Conservation (phyloP, 495 filamentous ascomycete genomes). For the Penicillium flavigenum region DNA sequence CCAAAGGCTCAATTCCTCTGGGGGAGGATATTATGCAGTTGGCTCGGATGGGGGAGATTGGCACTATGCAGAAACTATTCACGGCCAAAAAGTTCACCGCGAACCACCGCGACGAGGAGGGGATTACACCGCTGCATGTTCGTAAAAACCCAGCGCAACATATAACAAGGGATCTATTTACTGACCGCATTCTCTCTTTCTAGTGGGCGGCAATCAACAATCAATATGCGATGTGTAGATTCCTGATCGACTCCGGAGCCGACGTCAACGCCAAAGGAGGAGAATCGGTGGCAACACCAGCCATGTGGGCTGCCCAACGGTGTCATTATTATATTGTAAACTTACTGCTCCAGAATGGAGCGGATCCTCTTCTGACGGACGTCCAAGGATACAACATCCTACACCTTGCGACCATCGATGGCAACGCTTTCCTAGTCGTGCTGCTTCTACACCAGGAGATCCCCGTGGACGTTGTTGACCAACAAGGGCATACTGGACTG, state of each 20-base stretch:
- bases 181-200: slow-evolving; percentile 15
- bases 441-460: slow-evolving; percentile 89
- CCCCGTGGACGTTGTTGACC: slow-evolving; percentile 83
- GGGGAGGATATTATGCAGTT: slow-evolving; percentile 95
- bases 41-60: slow-evolving; percentile 81
- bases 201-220: slow-evolving; percentile 99
- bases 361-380: slow-evolving; percentile 85
- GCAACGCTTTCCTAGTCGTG: slow-evolving; percentile 90
- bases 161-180: neutral
- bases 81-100: slow-evolving; percentile 77
- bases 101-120: slow-evolving; percentile 80
- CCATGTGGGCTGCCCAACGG: slow-evolving; percentile 94
- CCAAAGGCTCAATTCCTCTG: slow-evolving; percentile 51
- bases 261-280: slow-evolving; percentile 93
- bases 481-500: slow-evolving; percentile 83
- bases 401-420: slow-evolving; percentile 94
- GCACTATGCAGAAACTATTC: slow-evolving; percentile 83
- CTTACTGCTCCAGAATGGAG: slow-evolving; percentile 80
- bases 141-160: slow-evolving; percentile 24
- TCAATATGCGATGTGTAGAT: slow-evolving; percentile 93
- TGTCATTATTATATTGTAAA: slow-evolving; percentile 86
- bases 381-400: slow-evolving; percentile 95
- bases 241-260: slow-evolving; percentile 84
- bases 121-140: slow-evolving; percentile 95
- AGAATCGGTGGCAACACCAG: slow-evolving; percentile 86